Evolutionary conservation across 2,329 filamentous ascomycete species (phyloP).

Genomic region (Curvularia lunata): DNA sequence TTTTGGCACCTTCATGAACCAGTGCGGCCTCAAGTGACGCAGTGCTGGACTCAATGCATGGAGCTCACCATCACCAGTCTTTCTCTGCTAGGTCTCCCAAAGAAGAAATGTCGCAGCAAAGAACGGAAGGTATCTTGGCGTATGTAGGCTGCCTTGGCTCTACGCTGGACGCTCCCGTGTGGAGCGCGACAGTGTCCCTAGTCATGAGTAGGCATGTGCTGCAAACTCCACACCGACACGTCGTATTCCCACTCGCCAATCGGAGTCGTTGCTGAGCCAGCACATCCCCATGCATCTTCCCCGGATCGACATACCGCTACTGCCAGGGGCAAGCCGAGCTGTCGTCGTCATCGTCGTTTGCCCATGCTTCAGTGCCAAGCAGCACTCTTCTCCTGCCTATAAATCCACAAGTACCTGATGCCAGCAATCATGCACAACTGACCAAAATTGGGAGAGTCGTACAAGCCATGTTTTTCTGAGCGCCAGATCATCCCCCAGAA

Average conservation of each 20-base stretch:
- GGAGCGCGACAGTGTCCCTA: not conserved
- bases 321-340: slow-evolving; percentile 18
- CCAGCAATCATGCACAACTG: not conserved
- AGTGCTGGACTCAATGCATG: not conserved
- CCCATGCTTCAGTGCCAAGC: not conserved
- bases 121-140: not conserved
- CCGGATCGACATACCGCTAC: slow-evolving; percentile 31
- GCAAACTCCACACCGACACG: slow-evolving; percentile 26
- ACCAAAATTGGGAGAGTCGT: slow-evolving; percentile 8
- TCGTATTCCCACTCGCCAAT: slow-evolving; percentile 32
- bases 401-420: not conserved
- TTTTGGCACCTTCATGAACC: not conserved
- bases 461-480: slow-evolving; percentile 36
- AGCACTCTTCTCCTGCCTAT: not conserved
- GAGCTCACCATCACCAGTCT: not conserved
- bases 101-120: not conserved
- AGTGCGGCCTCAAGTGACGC: not conserved
- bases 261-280: slow-evolving; percentile 25
- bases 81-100: not conserved
- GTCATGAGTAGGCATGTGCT: slow-evolving; percentile 4
- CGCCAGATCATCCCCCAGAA: slow-evolving; percentile 33
- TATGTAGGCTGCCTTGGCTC: not conserved
- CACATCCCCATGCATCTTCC: slow-evolving; percentile 33
- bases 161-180: not conserved
- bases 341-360: slow-evolving; percentile 14